phyloP scores from a whole-genome alignment of 192 early-diverging fungal genomes.

The Geranomyces variabilis region DNA sequence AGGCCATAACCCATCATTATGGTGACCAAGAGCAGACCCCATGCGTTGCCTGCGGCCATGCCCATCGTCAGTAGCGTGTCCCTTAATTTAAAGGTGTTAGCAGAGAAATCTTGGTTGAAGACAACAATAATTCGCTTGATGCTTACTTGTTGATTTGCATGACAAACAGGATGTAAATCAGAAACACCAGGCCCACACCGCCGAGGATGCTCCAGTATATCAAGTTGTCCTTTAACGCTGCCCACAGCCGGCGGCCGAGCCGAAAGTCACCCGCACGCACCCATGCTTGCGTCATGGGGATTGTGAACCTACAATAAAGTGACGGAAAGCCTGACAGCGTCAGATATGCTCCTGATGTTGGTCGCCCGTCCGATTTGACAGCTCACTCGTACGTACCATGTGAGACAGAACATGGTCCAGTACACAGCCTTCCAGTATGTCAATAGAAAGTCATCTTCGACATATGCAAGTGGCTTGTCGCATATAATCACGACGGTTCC shows the following conservation, averaged over 20 bases:
- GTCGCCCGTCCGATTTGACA: not conserved
- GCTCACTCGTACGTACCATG: constrained; percentile 63
- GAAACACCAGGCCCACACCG: constrained; percentile 66
- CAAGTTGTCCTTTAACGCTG: constrained; percentile 79
- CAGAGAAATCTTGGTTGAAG: not conserved
- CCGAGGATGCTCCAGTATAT: constrained; percentile 78
- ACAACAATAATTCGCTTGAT: not conserved
- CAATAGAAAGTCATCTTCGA: constrained; percentile 68
- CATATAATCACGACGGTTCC: constrained; percentile 42
- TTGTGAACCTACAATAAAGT: constrained; percentile 54
- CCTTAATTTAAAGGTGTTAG: constrained; percentile 31
- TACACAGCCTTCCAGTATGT: constrained; percentile 84
- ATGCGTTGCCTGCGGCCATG: constrained; percentile 94
- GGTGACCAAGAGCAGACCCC: constrained; percentile 86
- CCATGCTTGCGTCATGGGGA: constrained; percentile 84
- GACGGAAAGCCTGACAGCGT: not conserved
- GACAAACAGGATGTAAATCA: constrained; percentile 72
- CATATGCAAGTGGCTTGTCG: constrained; percentile 77
- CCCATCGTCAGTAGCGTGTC: constrained; percentile 72
- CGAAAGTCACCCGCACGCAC: constrained; percentile 87
- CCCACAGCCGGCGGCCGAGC: constrained; percentile 65
- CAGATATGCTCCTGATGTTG: not conserved
- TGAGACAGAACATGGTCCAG: constrained; percentile 87
- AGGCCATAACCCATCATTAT: constrained; percentile 93
- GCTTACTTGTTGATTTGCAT: constrained; percentile 35